A percentile compares a stretch with the other conserved stretches of the same genome.
These are phyloP conservation scores for Vaucheria bursata DNA, from an alignment of 352 stramenopile genomes.

Conservation along the genomic window DNA sequence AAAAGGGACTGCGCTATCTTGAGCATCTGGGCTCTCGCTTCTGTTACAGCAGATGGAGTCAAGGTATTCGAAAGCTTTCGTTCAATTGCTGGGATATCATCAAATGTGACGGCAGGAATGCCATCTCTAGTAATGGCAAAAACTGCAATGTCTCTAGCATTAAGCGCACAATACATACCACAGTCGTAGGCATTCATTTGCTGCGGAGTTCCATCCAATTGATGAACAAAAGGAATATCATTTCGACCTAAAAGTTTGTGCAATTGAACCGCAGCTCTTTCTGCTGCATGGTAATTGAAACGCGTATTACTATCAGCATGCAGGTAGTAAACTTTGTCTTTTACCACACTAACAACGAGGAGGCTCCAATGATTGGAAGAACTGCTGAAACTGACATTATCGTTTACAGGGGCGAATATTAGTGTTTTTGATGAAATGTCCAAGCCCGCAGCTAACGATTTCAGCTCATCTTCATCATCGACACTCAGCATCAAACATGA, in stretches of 20 bases:
- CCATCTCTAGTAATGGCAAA: not conserved
- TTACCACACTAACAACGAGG: constrained; percentile 1
- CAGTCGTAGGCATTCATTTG: constrained; percentile 46
- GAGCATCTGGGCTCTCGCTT: not conserved
- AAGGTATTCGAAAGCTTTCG: not conserved
- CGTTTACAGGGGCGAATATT: constrained; percentile 45
- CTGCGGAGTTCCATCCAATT: constrained; percentile 26
- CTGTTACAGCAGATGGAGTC: not conserved
- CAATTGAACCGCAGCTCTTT: constrained; percentile 26
- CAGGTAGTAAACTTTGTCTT: constrained; percentile 4
- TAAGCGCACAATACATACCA: constrained; percentile 32
- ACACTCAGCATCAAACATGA: constrained; percentile 10
- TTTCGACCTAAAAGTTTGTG: constrained; percentile 10
- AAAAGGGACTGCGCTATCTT: not conserved
- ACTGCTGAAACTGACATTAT: constrained; percentile 19
- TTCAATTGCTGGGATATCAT: not conserved
- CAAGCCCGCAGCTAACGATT: constrained; percentile 27
- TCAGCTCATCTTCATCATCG: constrained; percentile 30
- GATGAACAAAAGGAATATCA: not conserved
- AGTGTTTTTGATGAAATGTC: constrained; percentile 10
- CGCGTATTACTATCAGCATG: constrained; percentile 32
- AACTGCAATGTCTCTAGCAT: not conserved
- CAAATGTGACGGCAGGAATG: not conserved
- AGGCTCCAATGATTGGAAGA: constrained; percentile 40
- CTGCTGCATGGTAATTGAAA: constrained; percentile 15